These are phyloP conservation scores for Tulasnella sp. DNA, from an alignment of 768 basidiomycete species.

Conservation along the genomic window DNA sequence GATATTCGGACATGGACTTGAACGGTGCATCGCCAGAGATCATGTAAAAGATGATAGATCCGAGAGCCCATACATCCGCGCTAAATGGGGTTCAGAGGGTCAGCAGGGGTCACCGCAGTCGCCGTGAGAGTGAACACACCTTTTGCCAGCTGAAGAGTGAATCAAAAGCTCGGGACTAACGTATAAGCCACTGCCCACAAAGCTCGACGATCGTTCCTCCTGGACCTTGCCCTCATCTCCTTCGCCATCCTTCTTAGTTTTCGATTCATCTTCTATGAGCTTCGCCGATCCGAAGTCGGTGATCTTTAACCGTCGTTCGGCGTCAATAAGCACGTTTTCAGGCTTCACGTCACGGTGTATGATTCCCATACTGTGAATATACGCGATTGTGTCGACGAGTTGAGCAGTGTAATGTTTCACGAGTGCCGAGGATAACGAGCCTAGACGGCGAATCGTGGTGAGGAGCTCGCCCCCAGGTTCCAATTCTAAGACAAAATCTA, in stretches of 20 bases:
- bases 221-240: neutral
- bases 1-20: conserved; percentile 80
- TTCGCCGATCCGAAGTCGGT: conserved; percentile 95
- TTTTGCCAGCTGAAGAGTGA: conserved; percentile 54
- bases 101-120: too few relatives aligned
- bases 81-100: conserved; percentile 36
- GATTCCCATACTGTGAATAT: conserved; percentile 83
- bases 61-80: conserved; percentile 92
- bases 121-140: conserved; percentile 38
- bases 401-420: conserved; percentile 82
- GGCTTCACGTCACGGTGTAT: conserved; percentile 85
- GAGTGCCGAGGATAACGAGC: conserved; percentile 73
- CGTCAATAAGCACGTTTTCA: conserved; percentile 84
- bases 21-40: conserved; percentile 87
- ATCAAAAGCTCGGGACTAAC: conserved; percentile 79
- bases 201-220: conserved; percentile 41
- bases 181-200: conserved; percentile 86
- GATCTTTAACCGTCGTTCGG: conserved; percentile 78
- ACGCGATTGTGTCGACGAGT: conserved; percentile 75
- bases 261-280: conserved; percentile 24
- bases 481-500: conserved; percentile 35
- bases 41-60: conserved; percentile 90
- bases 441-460: conserved; percentile 38
- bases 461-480: conserved; percentile 34
- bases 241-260: neutral